Base-by-base conservation (phyloP, 2,329 filamentous ascomycete species). In the Fusarium setosum region DNA sequence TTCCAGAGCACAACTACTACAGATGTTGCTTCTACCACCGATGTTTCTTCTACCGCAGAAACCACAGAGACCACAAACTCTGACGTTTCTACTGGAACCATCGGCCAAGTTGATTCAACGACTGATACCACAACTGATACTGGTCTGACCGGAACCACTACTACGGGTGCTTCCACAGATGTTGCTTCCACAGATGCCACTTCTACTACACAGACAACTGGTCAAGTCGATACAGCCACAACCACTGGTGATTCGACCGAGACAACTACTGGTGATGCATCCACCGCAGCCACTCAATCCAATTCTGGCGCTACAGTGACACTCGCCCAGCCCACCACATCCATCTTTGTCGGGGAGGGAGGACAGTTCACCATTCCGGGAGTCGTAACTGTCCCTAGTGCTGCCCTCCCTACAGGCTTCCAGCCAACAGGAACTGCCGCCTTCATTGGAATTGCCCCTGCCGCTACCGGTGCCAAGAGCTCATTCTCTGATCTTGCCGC, bases 401-500 rank as follows among this genome's bases (percentile, higher is more conserved):
- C 48, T 13, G 23, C 4, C 15, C 24, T 41, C 13, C 48, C 54
- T 6, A 51, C 54, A 9, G 37, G 34, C 13, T 41, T 45, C 15
- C 24, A 48, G 18, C 18, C 56, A 5, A 59, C 56, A 4, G 56
- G 38, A 12, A 50, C 56, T 1, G 50, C n/a, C 1, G 37, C 37
- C 17, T 44, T 59, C 12, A 23, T 44, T 10, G 56, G 29, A 13
- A 31, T 59, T 6, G 24, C n/a, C 15, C 4, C 51, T n/a, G 31
- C 38, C 20, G 57, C 57, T 8, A 45, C 57, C 3, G 45, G 24
- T 5, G 57, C 57, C 4, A 24, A 11, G 1, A 42, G 24, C 17
- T 60, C 57, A 2, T 60, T 60, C 20, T 34, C 52, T 4, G 32
- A 40, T 15, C 20, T 60, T 12, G 57, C 52, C 11, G n/a, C n/a